Evolutionary conservation across 108 stramenopile genomes (phyloP), one percentile per base, ranked within the genome.

Genomic region (Nitzschia sp.): DNA sequence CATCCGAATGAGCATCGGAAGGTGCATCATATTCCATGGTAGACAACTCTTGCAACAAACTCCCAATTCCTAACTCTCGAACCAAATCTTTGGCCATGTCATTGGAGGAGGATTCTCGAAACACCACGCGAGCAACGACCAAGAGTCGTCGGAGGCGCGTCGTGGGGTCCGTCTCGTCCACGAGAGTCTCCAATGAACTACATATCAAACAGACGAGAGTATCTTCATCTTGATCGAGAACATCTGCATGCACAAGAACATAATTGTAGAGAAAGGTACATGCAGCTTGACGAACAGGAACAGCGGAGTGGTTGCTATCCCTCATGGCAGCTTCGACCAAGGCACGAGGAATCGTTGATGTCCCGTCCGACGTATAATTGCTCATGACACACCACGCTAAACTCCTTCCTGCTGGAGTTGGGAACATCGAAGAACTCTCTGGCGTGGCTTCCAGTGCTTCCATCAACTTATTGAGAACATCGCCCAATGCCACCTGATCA

Each of bases 251-350:
- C 40, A 69, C 38, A 39, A 69, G 62, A 10, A 57, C 62, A 20
- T 48, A 42, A 60, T 90, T 90, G 67, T 87, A 90, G 38, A 83
- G 54, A 65, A 81, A 90, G 10, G 89, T 83, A 19, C 50, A 43
- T 0, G 83, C 86, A 19, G 82, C 83, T 52, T 87, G 85, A 41
- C 83, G 76, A 40, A 63, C 82, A 5, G 29, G 29, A 34, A 34
- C 29, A 1, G 29, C 29, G 29, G 29, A 5, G 46, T 48, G 46
- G 44, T 21, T 39, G 38, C 15, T 69, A 53, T 56, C 50, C 41
- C 17, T 22, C 72, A 11, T 59, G 53, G 57, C n/a, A 59, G 26
- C 39, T 2, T 59, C 29, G 3, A 34, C 17, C 46, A 48, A 48
- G 46, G 46, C 6, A 6, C 46, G 1, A 17, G 46, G 46, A 48